Evolutionary conservation across 768 basidiomycete genomes (phyloP).

Genomic region (Boletus reticuloceps): DNA sequence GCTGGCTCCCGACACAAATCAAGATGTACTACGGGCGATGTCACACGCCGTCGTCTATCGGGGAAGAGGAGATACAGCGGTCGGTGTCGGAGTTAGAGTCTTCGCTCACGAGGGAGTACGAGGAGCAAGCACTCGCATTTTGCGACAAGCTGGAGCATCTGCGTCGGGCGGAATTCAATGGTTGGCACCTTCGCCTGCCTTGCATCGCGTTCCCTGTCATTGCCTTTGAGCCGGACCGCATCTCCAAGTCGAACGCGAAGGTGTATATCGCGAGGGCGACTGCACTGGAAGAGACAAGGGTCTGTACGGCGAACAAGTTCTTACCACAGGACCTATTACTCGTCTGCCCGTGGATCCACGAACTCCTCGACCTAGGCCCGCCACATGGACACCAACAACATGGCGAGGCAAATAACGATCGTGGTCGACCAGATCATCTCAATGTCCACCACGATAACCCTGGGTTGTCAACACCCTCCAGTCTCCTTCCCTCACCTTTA

Average conservation of each 20-base stretch:
- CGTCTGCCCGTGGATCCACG: slow-evolving; percentile 9
- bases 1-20: neutral
- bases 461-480: neutral
- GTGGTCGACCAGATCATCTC: neutral
- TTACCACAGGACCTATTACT: neutral
- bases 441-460: neutral
- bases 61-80: neutral
- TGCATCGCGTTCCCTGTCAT: slow-evolving; percentile 1
- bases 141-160: neutral
- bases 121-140: neutral
- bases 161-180: neutral
- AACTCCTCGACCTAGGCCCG: neutral
- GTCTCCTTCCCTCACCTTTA: neutral
- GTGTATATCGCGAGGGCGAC: neutral
- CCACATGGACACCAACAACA: neutral
- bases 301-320: neutral
- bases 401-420: neutral
- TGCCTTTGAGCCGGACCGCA: neutral
- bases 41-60: neutral
- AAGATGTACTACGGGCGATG: neutral
- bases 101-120: neutral
- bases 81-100: neutral
- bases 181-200: neutral
- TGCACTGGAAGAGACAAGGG: neutral
- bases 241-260: neutral